These are phyloP conservation scores for Pythium insidiosum DNA, from an alignment of 352 stramenopile species.

Conservation along the genomic window DNA sequence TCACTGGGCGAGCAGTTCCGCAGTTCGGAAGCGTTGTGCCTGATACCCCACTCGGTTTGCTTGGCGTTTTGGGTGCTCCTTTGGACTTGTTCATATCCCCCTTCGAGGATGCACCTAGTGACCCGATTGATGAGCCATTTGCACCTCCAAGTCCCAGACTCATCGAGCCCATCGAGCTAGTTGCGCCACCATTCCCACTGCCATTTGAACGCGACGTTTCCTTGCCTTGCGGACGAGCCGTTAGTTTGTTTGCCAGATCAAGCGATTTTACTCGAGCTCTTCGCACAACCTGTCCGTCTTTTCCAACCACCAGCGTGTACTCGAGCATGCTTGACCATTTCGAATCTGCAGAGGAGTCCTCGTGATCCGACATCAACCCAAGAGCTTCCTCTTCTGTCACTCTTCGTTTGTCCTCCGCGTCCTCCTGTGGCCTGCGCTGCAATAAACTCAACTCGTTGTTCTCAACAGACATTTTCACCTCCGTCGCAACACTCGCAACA, in stretches of 20 bases:
- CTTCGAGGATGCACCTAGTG: constrained; percentile 28
- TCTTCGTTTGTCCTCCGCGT: constrained; percentile 51
- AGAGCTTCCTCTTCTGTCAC: constrained; percentile 52
- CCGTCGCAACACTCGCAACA: constrained; percentile 36
- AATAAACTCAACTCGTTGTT: constrained; percentile 19
- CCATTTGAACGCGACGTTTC: constrained; percentile 20
- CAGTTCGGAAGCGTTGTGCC: constrained; percentile 68
- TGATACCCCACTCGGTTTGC: constrained; percentile 28
- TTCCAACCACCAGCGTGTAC: constrained; percentile 77
- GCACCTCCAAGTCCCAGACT: background rate
- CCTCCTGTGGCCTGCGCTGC: constrained; percentile 36
- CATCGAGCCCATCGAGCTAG: background rate
- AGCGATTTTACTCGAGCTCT: constrained; percentile 76
- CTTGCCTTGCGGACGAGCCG: constrained; percentile 32
- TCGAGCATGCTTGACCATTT: constrained; percentile 86
- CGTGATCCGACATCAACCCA: constrained; percentile 57
- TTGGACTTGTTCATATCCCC: constrained; percentile 31
- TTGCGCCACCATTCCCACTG: constrained; percentile 3
- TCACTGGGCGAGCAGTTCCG: constrained; percentile 27
- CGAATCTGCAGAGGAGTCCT: constrained; percentile 68
- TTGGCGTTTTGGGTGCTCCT: constrained; percentile 30
- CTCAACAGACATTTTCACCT: constrained; percentile 41
- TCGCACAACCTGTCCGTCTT: constrained; percentile 77
- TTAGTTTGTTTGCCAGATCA: constrained; percentile 70
- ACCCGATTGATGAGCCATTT: constrained; percentile 7